These are phyloP conservation scores for Galerina sulciceps DNA, from an alignment of 768 basidiomycete species.

Conservation along the genomic window DNA sequence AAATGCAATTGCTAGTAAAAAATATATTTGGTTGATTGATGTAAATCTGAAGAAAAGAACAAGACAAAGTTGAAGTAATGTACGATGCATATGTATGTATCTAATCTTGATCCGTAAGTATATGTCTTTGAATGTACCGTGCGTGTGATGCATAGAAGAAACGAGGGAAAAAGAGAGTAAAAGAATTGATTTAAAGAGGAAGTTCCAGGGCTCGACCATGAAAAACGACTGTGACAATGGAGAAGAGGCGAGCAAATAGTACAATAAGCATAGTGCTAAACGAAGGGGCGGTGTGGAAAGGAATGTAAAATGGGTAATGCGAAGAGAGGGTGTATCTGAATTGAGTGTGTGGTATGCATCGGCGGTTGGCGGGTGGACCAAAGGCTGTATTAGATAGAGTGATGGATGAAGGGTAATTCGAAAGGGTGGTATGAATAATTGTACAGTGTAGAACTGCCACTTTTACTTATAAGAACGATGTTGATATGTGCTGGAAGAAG, in stretches of 20 bases:
- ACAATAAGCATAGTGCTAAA: conserved; percentile 6
- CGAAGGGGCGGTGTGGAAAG: not conserved
- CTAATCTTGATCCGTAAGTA: conserved; percentile 7
- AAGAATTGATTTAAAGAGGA: not conserved
- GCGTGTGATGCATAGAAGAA: conserved; percentile 1
- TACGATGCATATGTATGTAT: conserved; percentile 3
- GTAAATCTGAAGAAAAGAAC: not conserved
- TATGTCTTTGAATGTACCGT: not conserved
- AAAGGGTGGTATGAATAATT: not conserved
- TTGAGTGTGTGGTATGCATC: not conserved
- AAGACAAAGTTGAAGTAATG: not conserved
- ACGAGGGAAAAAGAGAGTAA: not conserved
- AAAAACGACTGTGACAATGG: not conserved
- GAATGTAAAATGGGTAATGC: not conserved
- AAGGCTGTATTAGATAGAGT: not conserved
- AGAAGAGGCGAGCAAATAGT: not conserved
- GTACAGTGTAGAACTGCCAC: not conserved
- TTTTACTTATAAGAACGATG: too few species aligned
- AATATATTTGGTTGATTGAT: too few species aligned
- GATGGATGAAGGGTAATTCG: not conserved
- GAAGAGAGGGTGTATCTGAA: not conserved
- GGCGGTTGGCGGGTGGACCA: not conserved
- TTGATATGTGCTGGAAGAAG: not conserved
- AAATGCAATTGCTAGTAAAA: too few species aligned
- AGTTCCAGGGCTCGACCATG: not conserved